Evolutionary conservation across 805 yeast species (phyloP).

Genomic region (Wickerhamomyces kurtzmanii): DNA sequence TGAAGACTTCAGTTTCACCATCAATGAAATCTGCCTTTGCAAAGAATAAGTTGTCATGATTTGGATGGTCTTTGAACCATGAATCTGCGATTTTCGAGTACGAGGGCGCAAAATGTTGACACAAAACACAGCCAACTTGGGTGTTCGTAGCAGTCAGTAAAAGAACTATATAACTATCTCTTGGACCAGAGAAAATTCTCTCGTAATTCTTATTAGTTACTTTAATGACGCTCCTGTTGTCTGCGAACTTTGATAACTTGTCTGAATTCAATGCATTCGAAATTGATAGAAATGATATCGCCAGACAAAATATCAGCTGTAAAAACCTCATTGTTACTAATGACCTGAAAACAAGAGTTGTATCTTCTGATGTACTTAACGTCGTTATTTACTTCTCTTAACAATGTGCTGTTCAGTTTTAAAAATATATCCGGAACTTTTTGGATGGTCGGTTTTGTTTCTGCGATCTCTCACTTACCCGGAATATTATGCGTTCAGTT

Average conservation of each 20-base stretch:
- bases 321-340: no score
- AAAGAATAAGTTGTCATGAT: constrained; percentile 51
- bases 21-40: constrained; percentile 65
- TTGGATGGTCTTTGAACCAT: constrained; percentile 51
- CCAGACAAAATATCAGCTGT: no score
- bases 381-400: no score
- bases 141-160: constrained; percentile 68
- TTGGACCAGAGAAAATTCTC: constrained; percentile 45
- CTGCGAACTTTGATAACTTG: constrained; percentile 16
- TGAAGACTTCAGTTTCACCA: constrained; percentile 35
- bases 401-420: no score
- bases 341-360: no score
- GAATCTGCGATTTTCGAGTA: constrained; percentile 52
- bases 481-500: no score
- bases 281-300: background rate
- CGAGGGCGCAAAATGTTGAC: constrained; percentile 61
- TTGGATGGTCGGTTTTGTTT: no score
- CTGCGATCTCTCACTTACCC: no score
- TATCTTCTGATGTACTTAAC: no score
- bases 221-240: constrained; percentile 27
- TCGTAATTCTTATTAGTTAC: constrained; percentile 56
- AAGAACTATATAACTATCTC: constrained; percentile 61
- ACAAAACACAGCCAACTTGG: constrained; percentile 67
- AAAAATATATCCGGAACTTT: no score
- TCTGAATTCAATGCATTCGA: constrained; percentile 7